These are phyloP conservation scores for Persicaria tinctoria DNA, from an alignment of 148 eudicot genomes.

Conservation along the genomic window DNA sequence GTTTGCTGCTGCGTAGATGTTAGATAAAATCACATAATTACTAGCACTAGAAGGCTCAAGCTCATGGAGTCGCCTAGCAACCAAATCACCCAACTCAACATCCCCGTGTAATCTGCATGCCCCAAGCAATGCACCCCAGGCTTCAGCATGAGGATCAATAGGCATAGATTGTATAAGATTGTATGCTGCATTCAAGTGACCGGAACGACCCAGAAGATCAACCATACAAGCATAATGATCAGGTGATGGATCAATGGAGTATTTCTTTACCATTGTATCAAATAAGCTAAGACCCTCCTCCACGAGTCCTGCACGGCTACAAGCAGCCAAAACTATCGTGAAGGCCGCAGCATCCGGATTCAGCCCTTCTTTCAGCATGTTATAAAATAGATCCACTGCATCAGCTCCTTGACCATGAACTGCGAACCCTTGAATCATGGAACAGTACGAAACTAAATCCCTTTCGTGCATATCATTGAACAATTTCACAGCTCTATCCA, in stretches of 20 bases:
- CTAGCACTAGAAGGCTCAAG: conserved; percentile 52
- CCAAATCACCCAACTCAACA: conserved; percentile 38
- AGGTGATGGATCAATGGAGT: conserved; percentile 38
- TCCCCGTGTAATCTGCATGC: conserved; percentile 56
- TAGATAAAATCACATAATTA: conserved; percentile 50
- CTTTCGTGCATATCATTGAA: conserved; percentile 48
- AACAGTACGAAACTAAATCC: conserved; percentile 56
- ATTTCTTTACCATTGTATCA: conserved; percentile 38
- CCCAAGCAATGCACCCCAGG: conserved; percentile 80
- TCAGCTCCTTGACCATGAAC: conserved; percentile 48
- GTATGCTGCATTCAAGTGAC: conserved; percentile 50
- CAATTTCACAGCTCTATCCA: conserved; percentile 42
- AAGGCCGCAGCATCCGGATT: conserved; percentile 59
- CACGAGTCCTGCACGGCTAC: conserved; percentile 50
- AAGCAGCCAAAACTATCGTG: conserved; percentile 55
- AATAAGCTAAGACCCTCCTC: conserved; percentile 51
- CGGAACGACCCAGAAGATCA: conserved; percentile 63
- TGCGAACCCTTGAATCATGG: conserved; percentile 63
- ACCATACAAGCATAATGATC: conserved; percentile 74
- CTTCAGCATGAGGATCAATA: conserved; percentile 42
- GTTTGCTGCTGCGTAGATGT: conserved; percentile 57
- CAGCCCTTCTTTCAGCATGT: conserved; percentile 56
- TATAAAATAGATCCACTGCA: conserved; percentile 46
- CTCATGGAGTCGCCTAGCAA: conserved; percentile 39
- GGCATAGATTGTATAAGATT: conserved; percentile 53